Evolutionary conservation across 2,329 filamentous ascomycete species (phyloP).

Genomic region (Fusarium nanum): DNA sequence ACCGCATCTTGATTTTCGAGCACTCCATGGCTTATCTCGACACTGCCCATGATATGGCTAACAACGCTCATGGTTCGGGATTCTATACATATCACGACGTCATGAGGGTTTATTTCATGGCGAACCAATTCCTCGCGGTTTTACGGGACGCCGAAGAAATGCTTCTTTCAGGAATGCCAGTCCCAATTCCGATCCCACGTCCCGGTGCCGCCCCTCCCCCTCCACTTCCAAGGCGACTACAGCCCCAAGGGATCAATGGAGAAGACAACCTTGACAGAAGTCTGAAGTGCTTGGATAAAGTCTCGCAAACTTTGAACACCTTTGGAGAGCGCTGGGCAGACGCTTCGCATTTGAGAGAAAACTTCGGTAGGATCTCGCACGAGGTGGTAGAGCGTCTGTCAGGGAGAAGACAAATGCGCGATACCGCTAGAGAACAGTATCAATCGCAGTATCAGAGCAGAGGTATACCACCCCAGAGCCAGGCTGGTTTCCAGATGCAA

Average conservation of each 20-base stretch:
- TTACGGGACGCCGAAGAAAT: constrained; percentile 68
- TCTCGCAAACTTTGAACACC: constrained; percentile 64
- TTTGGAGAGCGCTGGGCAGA: constrained; percentile 71
- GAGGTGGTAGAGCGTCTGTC: constrained; percentile 58
- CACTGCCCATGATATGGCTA: constrained; percentile 75
- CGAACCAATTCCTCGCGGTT: constrained; percentile 71
- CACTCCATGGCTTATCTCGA: constrained; percentile 85
- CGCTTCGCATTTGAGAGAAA: constrained; percentile 63
- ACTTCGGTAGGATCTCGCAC: constrained; percentile 63
- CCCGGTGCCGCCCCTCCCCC: constrained; percentile 63
- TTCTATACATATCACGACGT: constrained; percentile 91
- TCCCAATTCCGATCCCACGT: constrained; percentile 59
- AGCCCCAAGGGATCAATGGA: constrained; percentile 50
- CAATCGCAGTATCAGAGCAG: constrained; percentile 52
- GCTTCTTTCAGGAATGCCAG: constrained; percentile 62
- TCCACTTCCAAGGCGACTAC: constrained; percentile 62
- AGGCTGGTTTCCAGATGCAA: constrained; percentile 33
- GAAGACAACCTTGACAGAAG: constrained; percentile 67
- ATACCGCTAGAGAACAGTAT: constrained; percentile 49
- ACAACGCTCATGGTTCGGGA: constrained; percentile 67
- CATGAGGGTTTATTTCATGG: constrained; percentile 82
- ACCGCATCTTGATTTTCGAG: constrained; percentile 85
- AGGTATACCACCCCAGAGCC: constrained; percentile 39
- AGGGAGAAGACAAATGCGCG: constrained; percentile 53
- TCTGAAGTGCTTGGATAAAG: constrained; percentile 65